phyloP scores from a whole-genome alignment of 441 rosid species.

The Melastoma candidum region DNA sequence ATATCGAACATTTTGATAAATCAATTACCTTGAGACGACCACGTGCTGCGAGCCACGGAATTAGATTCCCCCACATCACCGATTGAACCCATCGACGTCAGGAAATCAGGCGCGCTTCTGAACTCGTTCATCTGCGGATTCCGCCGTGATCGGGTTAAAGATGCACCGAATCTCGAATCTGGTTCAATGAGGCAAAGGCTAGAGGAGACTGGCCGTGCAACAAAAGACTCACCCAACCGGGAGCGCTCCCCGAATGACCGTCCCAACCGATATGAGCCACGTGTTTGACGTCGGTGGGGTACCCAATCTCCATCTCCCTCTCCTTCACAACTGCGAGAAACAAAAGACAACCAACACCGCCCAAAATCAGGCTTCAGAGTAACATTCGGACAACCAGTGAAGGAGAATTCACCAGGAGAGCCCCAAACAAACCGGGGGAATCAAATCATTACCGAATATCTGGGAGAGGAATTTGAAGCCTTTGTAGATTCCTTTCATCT shows the following conservation, averaged over 20 bases:
- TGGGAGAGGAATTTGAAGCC: conserved; percentile 13
- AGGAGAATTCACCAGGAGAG: too few relatives aligned
- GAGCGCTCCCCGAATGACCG: conserved; percentile 45
- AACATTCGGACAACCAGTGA: too few relatives aligned
- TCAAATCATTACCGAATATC: conserved; percentile 9
- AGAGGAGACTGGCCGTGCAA: neutral
- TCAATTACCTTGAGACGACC: conserved; percentile 75
- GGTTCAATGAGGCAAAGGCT: neutral
- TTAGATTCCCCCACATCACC: conserved; percentile 31
- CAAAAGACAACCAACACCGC: conserved; percentile 9
- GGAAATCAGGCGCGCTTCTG: conserved; percentile 48
- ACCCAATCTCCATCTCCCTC: conserved; percentile 57
- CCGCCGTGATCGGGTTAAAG: conserved; percentile 8
- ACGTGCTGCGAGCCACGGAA: conserved; percentile 41
- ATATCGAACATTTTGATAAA: neutral
- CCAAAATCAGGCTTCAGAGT: neutral
- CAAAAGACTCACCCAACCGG: conserved; percentile 35
- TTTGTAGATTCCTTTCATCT: conserved; percentile 16
- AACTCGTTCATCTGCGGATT: conserved; percentile 61
- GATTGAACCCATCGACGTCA: conserved; percentile 24
- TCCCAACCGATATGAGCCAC: conserved; percentile 69
- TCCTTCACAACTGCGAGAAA: conserved; percentile 37
- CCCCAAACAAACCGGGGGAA: too few relatives aligned
- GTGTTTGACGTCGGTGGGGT: conserved; percentile 65
- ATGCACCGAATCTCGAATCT: neutral